phyloP scores from a whole-genome alignment of 805 yeast genomes.

The Clavispora asparagi region DNA sequence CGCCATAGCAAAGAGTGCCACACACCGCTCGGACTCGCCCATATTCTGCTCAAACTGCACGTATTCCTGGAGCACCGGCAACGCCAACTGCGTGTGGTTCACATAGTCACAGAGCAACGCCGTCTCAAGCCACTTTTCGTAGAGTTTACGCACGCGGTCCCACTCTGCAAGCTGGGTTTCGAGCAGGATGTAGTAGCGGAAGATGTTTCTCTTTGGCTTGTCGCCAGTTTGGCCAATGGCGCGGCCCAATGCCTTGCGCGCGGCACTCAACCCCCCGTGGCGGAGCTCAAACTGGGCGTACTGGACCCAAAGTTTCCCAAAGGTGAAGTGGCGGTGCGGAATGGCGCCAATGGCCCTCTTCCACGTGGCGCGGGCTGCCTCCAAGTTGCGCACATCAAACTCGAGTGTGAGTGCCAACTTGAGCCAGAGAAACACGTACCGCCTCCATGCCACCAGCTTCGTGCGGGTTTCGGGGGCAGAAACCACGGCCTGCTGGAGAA shows the following conservation, averaged over 20 bases:
- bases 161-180: conserved; percentile 71
- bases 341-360: conserved; percentile 41
- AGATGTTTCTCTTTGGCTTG: conserved; percentile 51
- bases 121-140: conserved; percentile 56
- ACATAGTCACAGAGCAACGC: conserved; percentile 9
- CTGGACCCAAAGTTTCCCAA: conserved; percentile 68
- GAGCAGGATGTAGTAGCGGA: conserved; percentile 58
- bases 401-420: conserved; percentile 62
- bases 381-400: conserved; percentile 35
- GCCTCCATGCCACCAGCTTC: conserved; percentile 50
- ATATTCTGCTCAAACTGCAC: conserved; percentile 62
- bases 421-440: conserved; percentile 70
- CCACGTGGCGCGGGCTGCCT: conserved; percentile 48
- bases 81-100: not conserved
- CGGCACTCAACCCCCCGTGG: conserved; percentile 42
- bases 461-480: conserved; percentile 28
- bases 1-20: conserved; percentile 40
- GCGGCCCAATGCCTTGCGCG: conserved; percentile 67
- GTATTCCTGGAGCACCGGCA: conserved; percentile 52
- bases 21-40: conserved; percentile 66
- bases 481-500: conserved; percentile 42
- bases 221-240: conserved; percentile 51
- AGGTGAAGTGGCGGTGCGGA: conserved; percentile 60
- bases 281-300: conserved; percentile 73
- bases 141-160: conserved; percentile 72